Evolutionary conservation across 2,329 filamentous ascomycete genomes (phyloP).

Genomic region (Ascochyta pisi): DNA sequence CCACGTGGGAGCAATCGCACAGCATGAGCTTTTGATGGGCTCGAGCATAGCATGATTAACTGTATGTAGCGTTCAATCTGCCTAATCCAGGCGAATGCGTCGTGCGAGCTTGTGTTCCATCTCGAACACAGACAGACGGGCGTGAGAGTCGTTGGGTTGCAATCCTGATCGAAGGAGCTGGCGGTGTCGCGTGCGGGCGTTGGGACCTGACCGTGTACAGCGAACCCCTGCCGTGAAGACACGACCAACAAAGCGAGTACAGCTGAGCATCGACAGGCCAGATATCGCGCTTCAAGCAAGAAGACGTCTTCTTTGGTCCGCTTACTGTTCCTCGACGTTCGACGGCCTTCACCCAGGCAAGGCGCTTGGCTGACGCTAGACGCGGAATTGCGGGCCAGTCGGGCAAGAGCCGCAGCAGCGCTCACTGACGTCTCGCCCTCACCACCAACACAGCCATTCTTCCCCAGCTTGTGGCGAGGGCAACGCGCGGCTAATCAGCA

Average conservation of each 20-base stretch:
- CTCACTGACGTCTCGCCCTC: constrained; percentile 32
- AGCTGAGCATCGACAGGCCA: not conserved
- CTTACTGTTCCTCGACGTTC: not conserved
- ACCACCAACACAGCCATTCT: constrained; percentile 26
- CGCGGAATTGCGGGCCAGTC: constrained; percentile 20
- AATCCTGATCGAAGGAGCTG: not conserved
- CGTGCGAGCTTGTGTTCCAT: not conserved
- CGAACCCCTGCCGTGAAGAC: not conserved
- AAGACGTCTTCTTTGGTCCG: not conserved
- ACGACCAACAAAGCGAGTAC: not conserved
- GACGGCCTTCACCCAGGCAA: not conserved
- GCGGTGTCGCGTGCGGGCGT: constrained; percentile 20
- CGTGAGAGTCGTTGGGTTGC: constrained; percentile 6
- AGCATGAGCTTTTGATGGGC: not conserved
- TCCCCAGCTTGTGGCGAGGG: constrained; percentile 26
- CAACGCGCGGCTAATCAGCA: constrained; percentile 22
- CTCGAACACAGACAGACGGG: not conserved
- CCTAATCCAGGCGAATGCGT: not conserved
- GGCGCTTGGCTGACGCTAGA: constrained; percentile 14
- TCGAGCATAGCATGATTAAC: not conserved
- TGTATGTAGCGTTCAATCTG: not conserved
- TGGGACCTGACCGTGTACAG: constrained; percentile 4
- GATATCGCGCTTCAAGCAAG: not conserved
- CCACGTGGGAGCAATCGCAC: constrained; percentile 3
- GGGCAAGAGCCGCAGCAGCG: constrained; percentile 31